Conservation (phyloP, 176 grass and related monocot genomes). For the Ananas comosus region DNA sequence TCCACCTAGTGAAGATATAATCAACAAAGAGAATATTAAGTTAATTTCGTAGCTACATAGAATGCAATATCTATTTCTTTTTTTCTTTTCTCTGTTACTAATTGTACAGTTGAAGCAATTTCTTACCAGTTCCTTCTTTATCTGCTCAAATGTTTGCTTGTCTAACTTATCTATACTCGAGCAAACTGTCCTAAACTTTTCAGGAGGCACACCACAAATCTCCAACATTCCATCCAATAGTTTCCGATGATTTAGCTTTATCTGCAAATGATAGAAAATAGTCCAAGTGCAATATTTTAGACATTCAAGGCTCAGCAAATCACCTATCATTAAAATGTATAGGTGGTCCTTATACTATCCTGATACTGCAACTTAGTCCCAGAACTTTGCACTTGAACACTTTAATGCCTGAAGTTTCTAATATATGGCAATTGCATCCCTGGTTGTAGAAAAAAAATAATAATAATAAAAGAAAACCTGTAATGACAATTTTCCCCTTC, state of each 20-base stretch:
- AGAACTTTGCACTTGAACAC: too few relatives aligned
- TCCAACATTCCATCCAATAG: constrained; percentile 92
- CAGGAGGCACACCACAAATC: constrained; percentile 83
- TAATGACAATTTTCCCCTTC: too few relatives aligned
- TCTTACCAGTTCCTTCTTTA: constrained; percentile 87
- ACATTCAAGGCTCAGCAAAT: background rate
- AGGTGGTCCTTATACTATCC: too few relatives aligned
- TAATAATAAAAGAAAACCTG: too few relatives aligned
- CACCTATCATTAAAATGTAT: background rate
- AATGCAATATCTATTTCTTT: background rate
- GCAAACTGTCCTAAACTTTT: constrained; percentile 99
- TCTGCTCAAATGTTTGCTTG: constrained; percentile 83
- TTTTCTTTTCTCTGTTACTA: background rate
- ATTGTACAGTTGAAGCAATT: constrained; percentile 1
- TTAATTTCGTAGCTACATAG: background rate
- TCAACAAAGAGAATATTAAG: background rate
- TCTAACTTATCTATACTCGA: constrained; percentile 97
- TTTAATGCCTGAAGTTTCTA: too few relatives aligned
- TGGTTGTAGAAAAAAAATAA: too few relatives aligned
- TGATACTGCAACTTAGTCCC: too few relatives aligned
- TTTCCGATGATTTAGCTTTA: constrained; percentile 94
- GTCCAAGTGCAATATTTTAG: background rate
- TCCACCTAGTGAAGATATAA: constrained; percentile 47
- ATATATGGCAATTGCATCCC: too few relatives aligned
- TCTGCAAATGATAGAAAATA: constrained; percentile 22